Conservation (phyloP, 805 yeast species). For the Huiozyma sinensis region DNA sequence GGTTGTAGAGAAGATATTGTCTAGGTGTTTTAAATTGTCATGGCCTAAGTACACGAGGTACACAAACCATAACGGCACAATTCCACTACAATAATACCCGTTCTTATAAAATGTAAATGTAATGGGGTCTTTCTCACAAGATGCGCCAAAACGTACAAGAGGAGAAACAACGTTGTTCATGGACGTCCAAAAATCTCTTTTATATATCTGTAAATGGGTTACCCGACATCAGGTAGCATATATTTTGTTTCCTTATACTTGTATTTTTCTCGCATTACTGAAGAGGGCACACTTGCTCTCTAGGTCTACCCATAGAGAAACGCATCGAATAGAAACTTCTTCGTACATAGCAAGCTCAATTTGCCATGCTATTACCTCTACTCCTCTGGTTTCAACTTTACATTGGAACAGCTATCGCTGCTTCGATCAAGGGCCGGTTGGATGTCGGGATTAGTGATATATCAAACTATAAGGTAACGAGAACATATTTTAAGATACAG, state of each 20-base stretch:
- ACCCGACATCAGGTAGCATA: background rate
- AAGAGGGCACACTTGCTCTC: background rate
- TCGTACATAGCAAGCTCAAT: background rate
- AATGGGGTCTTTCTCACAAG: slow-evolving; percentile 10
- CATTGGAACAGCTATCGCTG: slow-evolving; percentile 6
- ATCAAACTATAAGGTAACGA: slow-evolving; percentile 12
- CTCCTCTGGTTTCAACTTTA: background rate
- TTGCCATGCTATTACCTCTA: background rate
- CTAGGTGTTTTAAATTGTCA: slow-evolving; percentile 12
- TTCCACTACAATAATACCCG: slow-evolving; percentile 31
- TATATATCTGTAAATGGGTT: background rate
- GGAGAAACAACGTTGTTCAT: too few relatives aligned
- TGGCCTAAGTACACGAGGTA: background rate
- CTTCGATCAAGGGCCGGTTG: slow-evolving; percentile 22
- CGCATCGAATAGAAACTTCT: too few relatives aligned
- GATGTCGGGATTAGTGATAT: slow-evolving; percentile 13
- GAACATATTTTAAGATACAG: slow-evolving; percentile 17
- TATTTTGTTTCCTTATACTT: too few relatives aligned
- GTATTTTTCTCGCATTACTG: background rate
- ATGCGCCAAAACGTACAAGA: background rate
- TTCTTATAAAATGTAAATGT: slow-evolving; percentile 26
- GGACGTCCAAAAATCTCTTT: too few relatives aligned
- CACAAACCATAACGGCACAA: slow-evolving; percentile 17
- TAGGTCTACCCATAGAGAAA: too few relatives aligned
- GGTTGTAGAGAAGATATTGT: slow-evolving; percentile 31